Evolutionary conservation across 2,329 filamentous ascomycete species (phyloP), one percentile per base, ranked within the genome.

Genomic region (Myriosclerotinia curreyana): DNA sequence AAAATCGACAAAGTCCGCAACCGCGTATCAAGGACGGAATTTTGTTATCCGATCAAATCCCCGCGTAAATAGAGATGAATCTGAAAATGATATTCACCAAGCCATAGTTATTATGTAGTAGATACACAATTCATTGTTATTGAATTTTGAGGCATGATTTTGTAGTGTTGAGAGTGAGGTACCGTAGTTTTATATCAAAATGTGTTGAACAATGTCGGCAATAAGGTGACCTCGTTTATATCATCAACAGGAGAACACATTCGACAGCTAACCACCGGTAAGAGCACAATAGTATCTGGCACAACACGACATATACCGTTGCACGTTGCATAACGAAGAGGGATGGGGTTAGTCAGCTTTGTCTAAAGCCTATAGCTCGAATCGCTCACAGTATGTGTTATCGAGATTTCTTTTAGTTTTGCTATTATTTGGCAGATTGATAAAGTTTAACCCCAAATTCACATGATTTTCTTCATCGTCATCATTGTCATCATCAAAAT

Each of bases 1-100:
- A 46, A 58, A 56, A 34, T 34, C 25, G n/a, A 12, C 28, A 58
- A 58, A 46, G 54, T 58, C 54, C 54, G 54, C n/a, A 58, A 58
- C 20, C 34, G 42, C 54, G 38, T 20, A 44, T 4, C 25, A 22
- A n/a, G 22, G 20, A 48, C n/a, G n/a, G n/a, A 14, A 28, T 9
- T 15, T 28, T 14, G 31, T 12, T 34, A 34, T 52, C 46, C 28
- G 28, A 34, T 34, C 40, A n/a, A 44, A 34, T 36, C 25, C 28
- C 12, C 15, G 31, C 28, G 34, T 25, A 12, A 28, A 22, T 22
- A 25, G 20, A 34, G 40, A 4, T 34, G 4, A 34, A 46, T 46
- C 25, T 56, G 12, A 31, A 22, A 40, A 31, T 34, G 17, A 50
- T 50, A 8, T 25, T 22, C 22, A 22, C 46, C 46, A 49, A n/a